Base-by-base conservation (phyloP, 306 rosid genomes). In the Acacia melanoxylon region DNA sequence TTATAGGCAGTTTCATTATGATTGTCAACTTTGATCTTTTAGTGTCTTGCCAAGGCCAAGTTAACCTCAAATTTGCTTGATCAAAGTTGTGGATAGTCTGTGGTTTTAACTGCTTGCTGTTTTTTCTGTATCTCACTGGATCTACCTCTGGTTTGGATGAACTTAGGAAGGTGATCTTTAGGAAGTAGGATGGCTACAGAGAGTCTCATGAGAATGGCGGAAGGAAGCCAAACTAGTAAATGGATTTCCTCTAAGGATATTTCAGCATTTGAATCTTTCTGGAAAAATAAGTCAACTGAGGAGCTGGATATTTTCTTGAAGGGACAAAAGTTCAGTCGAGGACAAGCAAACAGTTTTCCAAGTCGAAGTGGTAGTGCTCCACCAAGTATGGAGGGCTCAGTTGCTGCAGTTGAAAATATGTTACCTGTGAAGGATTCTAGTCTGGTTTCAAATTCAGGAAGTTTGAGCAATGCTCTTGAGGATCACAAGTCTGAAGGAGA, bases 331-430 rank as follows among this genome's bases (percentile, higher is more conserved):
- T 67, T 74, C 35, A 49, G 41, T 37, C 79, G 58, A 61, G 76
- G 80, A 24, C 79, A 58, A 78, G 59, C 79, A 13, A 84, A 86
- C 27, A 24, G 75, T 4, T 40, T 84, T n/a, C 92, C 92, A 10
- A 85, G 71, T 80, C 86, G 94, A 81, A 87, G 94, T 79, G 89
- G 90, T 33, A 91, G 94, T 69, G 92, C 94, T 72, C 94, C 94
- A 42, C 94, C 94, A 65, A 89, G 85, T 79, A 87, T 91, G 90
- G 94, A 86, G 82, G 92, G 92, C 79, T 89, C 94, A 74, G 70
- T 89, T 84, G 84, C 85, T 13, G 87, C 91, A 25, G 74, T 89
- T 24, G 77, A 82, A 45, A 83, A 85, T 79, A 79, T 89, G n/a
- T 86, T 86, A 75, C 48, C 78, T 74, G 84, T 87, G 63, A 86